A percentile compares a stretch with the other conserved stretches of the same genome.
phyloP scores from a whole-genome alignment of 2,329 filamentous ascomycete species.

The Beauveria varroae region DNA sequence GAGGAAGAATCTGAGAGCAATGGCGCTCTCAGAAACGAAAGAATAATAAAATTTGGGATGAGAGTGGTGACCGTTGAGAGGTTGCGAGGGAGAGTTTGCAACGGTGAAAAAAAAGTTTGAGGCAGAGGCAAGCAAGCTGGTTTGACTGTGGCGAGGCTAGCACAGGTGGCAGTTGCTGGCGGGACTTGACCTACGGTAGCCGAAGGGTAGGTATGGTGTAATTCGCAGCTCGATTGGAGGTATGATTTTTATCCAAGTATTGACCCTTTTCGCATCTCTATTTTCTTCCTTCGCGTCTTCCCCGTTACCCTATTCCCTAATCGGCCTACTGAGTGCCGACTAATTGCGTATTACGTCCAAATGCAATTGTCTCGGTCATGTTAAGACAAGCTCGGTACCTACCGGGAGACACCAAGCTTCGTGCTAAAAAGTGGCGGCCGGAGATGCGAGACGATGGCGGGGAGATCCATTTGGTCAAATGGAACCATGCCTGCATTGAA shows the following conservation, averaged over 20 bases:
- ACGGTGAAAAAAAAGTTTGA: slow-evolving; percentile 2
- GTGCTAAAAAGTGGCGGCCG: too few species aligned
- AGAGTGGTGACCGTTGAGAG: neutral
- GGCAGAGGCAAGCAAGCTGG: neutral
- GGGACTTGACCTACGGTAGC: neutral
- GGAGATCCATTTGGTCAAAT: too few species aligned
- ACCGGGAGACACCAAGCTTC: too few species aligned
- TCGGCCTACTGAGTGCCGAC: too few species aligned
- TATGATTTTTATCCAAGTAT: neutral
- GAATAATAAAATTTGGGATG: neutral
- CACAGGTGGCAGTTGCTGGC: neutral
- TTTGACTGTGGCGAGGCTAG: neutral
- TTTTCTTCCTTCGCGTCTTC: neutral
- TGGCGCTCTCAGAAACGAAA: neutral
- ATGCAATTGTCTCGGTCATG: too few species aligned
- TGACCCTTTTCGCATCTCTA: neutral
- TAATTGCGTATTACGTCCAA: too few species aligned
- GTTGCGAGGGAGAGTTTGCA: neutral
- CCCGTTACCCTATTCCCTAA: too few species aligned
- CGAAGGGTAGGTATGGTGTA: neutral
- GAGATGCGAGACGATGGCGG: too few species aligned
- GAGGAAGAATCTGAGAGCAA: neutral
- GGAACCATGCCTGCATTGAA: too few species aligned
- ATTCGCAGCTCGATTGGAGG: too few species aligned
- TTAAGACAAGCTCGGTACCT: too few species aligned